Conservation (phyloP, 345 rosid genomes). For the Boechera retrofracta region DNA sequence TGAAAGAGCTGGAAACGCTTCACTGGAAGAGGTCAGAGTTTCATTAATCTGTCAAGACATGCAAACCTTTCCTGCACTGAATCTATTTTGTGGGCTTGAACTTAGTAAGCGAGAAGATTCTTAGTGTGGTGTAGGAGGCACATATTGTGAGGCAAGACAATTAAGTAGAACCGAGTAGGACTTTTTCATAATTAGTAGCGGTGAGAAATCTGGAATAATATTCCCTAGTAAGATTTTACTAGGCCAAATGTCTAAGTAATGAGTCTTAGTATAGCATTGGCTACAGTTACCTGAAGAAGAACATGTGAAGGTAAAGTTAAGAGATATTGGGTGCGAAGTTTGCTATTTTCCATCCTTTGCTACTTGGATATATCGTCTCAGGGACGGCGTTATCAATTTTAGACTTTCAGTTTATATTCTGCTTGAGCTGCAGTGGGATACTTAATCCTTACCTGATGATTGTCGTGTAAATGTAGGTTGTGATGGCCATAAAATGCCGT, state of each 20-base stretch:
- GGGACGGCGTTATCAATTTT: neutral
- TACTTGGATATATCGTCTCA: neutral
- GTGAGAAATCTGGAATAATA: conserved; percentile 6
- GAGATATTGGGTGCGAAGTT: too few species aligned
- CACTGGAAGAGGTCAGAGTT: conserved; percentile 84
- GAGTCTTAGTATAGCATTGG: conserved; percentile 29
- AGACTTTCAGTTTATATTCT: conserved; percentile 6
- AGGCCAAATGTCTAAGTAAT: neutral
- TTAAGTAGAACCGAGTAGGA: neutral
- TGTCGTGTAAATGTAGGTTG: conserved; percentile 57
- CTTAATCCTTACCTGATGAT: neutral
- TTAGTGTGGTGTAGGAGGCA: neutral
- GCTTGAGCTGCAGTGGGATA: conserved; percentile 7
- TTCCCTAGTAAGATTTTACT: neutral
- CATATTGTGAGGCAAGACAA: too few species aligned
- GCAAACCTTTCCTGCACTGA: neutral
- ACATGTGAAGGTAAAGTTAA: neutral
- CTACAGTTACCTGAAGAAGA: conserved; percentile 6
- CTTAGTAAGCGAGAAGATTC: neutral
- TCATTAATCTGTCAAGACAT: too few species aligned
- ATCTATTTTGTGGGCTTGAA: neutral
- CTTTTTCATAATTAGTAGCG: too few species aligned
- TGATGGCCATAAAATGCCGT: conserved; percentile 89
- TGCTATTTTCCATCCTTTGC: neutral
- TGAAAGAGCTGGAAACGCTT: conserved; percentile 99